Conservation (phyloP, 225 moss, liverwort and hornwort genomes). For the Neckera pumila region DNA sequence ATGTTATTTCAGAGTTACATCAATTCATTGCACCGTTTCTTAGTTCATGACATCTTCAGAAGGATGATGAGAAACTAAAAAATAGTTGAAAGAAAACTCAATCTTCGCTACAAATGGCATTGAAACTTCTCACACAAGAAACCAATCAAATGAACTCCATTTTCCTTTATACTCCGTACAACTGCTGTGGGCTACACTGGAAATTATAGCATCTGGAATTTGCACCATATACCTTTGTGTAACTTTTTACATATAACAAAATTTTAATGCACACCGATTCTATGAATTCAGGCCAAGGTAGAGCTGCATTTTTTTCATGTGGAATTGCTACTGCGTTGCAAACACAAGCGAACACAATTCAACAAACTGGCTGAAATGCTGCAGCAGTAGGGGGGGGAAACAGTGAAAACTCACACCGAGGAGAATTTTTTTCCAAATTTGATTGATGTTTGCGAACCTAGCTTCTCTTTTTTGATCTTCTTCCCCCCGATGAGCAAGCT, state of each 20-base stretch:
- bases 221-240: too few relatives aligned
- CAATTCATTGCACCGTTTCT: not conserved
- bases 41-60: not conserved
- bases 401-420: not conserved
- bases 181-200: not conserved
- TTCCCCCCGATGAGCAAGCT: constrained; percentile 37
- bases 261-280: not conserved
- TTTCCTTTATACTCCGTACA: too few relatives aligned
- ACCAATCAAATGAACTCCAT: not conserved
- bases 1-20: not conserved
- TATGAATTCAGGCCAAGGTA: not conserved
- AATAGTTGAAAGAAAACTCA: not conserved
- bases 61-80: not conserved
- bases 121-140: not conserved
- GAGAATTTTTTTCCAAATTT: not conserved
- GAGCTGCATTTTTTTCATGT: not conserved
- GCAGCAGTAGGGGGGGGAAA: not conserved
- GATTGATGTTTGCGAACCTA: not conserved
- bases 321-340: not conserved
- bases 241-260: not conserved
- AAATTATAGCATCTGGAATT: not conserved
- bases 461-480: constrained; percentile 40
- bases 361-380: not conserved
- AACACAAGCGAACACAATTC: not conserved
- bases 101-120: not conserved